A percentile compares a stretch with the other conserved stretches of the same genome.
These are phyloP conservation scores for Lumnitzera littorea DNA, from an alignment of 345 rosid genomes.

Conservation along the genomic window DNA sequence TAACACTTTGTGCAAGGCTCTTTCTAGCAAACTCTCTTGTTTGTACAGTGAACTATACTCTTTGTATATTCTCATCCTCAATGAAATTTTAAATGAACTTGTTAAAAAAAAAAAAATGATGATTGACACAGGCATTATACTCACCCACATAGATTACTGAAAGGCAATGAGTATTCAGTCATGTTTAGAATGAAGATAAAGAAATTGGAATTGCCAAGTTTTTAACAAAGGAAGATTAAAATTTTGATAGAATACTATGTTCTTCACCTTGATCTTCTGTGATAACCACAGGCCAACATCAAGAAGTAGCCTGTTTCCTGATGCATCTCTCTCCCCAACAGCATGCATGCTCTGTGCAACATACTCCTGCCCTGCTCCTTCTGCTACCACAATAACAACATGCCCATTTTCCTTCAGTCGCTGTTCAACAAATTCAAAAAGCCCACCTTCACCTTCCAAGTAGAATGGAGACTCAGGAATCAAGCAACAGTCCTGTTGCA, in stretches of 20 bases:
- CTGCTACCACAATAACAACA: slow-evolving; percentile 80
- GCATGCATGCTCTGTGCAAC: slow-evolving; percentile 50
- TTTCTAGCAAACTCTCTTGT: no score
- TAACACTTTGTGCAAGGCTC: no score
- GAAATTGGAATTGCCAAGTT: background rate
- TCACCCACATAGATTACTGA: no score
- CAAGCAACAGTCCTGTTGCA: slow-evolving; percentile 91
- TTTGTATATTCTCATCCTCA: no score
- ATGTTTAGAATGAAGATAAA: background rate
- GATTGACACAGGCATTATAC: no score
- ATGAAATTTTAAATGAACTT: no score
- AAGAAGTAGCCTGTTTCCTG: slow-evolving; percentile 83
- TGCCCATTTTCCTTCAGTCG: slow-evolving; percentile 79
- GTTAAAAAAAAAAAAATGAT: no score
- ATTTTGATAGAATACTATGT: background rate
- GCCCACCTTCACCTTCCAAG: slow-evolving; percentile 87
- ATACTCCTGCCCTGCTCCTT: slow-evolving; percentile 93
- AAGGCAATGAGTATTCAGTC: no score
- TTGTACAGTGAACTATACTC: no score
- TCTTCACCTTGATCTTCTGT: slow-evolving; percentile 70
- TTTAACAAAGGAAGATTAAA: background rate
- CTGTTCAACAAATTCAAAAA: slow-evolving; percentile 69
- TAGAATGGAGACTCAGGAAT: slow-evolving; percentile 94
- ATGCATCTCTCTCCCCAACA: slow-evolving; percentile 61
- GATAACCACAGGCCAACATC: slow-evolving; percentile 92